Conservation (phyloP, 441 rosid species). For the Erodium trifolium region DNA sequence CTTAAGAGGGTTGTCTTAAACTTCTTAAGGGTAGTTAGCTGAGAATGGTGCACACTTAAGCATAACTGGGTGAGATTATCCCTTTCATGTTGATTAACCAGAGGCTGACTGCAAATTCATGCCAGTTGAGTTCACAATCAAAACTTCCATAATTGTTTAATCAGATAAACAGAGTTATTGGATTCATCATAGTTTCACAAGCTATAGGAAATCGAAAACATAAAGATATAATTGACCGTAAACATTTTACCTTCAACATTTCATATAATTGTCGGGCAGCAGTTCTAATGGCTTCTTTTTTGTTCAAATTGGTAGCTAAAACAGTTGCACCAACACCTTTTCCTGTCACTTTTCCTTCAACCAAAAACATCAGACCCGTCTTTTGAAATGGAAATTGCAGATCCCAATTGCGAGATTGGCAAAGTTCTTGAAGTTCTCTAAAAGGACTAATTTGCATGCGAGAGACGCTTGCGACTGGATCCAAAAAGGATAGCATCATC, state of each 20-base stretch:
- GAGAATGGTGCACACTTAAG: too few relatives aligned
- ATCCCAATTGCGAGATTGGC: slow-evolving; percentile 56
- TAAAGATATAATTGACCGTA: slow-evolving; percentile 4
- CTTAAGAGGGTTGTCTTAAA: too few relatives aligned
- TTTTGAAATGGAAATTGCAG: slow-evolving; percentile 26
- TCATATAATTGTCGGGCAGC: slow-evolving; percentile 45
- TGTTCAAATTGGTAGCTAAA: slow-evolving; percentile 47
- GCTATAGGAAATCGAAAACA: slow-evolving; percentile 9
- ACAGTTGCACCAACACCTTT: slow-evolving; percentile 31
- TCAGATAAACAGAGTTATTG: not conserved
- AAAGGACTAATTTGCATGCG: slow-evolving; percentile 57
- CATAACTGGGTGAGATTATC: too few relatives aligned
- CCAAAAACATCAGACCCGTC: slow-evolving; percentile 38
- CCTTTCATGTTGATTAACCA: not conserved
- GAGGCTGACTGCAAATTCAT: not conserved
- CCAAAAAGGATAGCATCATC: slow-evolving; percentile 60
- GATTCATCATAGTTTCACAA: slow-evolving; percentile 13
- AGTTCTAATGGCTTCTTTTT: slow-evolving; percentile 49
- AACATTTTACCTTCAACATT: slow-evolving; percentile 56
- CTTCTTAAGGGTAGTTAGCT: too few relatives aligned
- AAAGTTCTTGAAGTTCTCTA: slow-evolving; percentile 67
- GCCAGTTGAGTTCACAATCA: not conserved
- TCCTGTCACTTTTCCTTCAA: slow-evolving; percentile 43
- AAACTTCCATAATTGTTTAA: not conserved
- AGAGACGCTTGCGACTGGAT: slow-evolving; percentile 52